These are phyloP conservation scores for Thielaviopsis ethacetica DNA, from an alignment of 2,329 filamentous ascomycete genomes.

Conservation along the genomic window DNA sequence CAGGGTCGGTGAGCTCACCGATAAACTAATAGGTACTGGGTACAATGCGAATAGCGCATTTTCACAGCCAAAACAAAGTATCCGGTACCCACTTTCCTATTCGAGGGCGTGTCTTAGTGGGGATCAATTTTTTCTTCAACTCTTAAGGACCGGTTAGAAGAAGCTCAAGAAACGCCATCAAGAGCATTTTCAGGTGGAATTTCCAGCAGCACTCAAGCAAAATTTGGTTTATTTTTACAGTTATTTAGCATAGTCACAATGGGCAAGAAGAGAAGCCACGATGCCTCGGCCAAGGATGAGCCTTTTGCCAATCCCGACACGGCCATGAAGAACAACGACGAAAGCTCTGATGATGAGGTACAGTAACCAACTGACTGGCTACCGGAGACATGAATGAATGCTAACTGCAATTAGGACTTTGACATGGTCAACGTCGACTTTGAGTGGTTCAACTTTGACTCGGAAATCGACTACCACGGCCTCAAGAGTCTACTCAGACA, in stretches of 20 bases:
- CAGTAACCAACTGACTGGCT: conserved; percentile 11
- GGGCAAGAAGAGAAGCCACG: conserved; percentile 35
- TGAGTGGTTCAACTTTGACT: conserved; percentile 94
- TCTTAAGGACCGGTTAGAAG: background rate
- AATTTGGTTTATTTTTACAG: background rate
- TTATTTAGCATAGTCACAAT: conserved; percentile 18
- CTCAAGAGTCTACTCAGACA: conserved; percentile 81
- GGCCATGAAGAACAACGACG: conserved; percentile 26
- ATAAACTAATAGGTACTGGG: background rate
- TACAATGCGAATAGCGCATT: background rate
- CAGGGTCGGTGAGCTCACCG: background rate
- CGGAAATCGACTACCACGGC: conserved; percentile 84
- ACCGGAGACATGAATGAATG: conserved; percentile 11
- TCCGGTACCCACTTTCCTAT: background rate
- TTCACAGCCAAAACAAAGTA: background rate
- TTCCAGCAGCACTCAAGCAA: background rate
- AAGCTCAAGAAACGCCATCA: background rate
- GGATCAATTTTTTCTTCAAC: background rate
- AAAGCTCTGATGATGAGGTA: conserved; percentile 38
- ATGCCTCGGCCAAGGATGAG: conserved; percentile 27
- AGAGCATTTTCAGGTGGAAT: background rate
- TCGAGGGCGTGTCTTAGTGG: background rate
- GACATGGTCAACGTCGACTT: conserved; percentile 93
- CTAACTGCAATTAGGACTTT: conserved; percentile 45
- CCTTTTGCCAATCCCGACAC: conserved; percentile 29